Evolutionary conservation across 768 basidiomycete genomes (phyloP), one percentile per base, ranked within the genome.

Genomic region (Amanita pallidorosea): DNA sequence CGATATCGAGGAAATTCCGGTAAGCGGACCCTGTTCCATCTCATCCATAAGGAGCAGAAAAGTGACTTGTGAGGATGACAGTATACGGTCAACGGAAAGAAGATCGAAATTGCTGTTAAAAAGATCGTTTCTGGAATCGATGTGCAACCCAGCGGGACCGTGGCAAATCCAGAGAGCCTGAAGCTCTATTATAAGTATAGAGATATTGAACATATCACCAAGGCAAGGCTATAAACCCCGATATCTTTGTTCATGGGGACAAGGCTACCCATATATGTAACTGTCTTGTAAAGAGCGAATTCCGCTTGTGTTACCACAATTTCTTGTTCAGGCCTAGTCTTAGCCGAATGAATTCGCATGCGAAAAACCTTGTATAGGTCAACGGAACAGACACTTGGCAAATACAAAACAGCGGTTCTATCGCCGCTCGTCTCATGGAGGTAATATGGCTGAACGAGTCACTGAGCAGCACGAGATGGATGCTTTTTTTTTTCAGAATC

Each of bases 51-150:
- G 6, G 80, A 82, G 47, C 76, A 79, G 0, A 68, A n/a, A n/a
- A 13, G 12, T 33, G 33, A 33, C 13, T 33, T 85, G 41, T 62
- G 81, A 51, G 62, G 25, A 23, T 11, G 17, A 9, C 51, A 86
- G 85, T 85, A 85, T 55, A 87, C 83, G 0, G 79, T 85, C 5
- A 87, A 86, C 45, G 79, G 78, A 6, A 88, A 86, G 70, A 86
- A 85, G 60, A 84, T 87, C 41, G 85, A 87, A 64, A 85, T 87
- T 31, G 85, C 82, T 1, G 52, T 53, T 12, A 53, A 53, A 9
- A 17, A 38, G 31, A 53, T 47, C 15, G n/a, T 53, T 4, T 53
- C 52, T 4, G 45, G 52, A 11, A 29, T 47, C 7, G 52, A 53
- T 27, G 31, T 53, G 7, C 45, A 53, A 18, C 52, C 84, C 3